Evolutionary conservation across 2,329 filamentous ascomycete species (phyloP), one percentile per base, ranked within the genome.

Genomic region (Pseudohalonectria lignicola): DNA sequence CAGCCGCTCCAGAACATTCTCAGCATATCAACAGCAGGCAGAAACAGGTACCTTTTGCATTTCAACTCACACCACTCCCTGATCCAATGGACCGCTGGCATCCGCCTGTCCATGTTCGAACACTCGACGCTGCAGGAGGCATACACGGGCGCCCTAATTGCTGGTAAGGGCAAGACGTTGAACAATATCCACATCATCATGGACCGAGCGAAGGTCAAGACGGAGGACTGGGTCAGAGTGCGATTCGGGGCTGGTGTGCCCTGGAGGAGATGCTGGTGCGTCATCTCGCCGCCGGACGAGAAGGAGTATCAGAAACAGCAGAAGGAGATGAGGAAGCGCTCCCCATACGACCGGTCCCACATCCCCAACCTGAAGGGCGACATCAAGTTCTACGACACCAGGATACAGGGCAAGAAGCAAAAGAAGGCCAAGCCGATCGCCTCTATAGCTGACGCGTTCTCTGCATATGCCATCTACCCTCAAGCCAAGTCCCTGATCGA

Each of bases 251-350:
- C 92, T 23, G 92, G 92, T 34, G 94, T 92, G 9, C 88, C 90
- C 0, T 98, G 92, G 92, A 79, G 84, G 53, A 81, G 90, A 29
- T 98, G 88, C 60, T 98, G 90, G 88, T 95, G 88, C 58, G 88
- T 96, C 39, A 84, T 96, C 41, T 76, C 78, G 6, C 92, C 90
- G 3, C 90, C 92, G 0, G 85, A 94, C 52, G 88, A 96, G 63
- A 98, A 96, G 63, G 86, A 94, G 50, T 79, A 79, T 47, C 76
- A 81, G 47, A 94, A 86, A 56, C 66, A 81, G 39, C 83, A 90
- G 54, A 96, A 94, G 58, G 74, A 81, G 20, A 56, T 83, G 53
- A 94, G 93, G 59, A 80, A 81, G 62, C 79, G 79, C 45, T 88
- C 82, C 5, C 75, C 82, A 1, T 95, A 96, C 55, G 85, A 93